Percentiles rank a stretch among this genome's conserved stretches.
These are phyloP conservation scores for Ilyonectria mors-panacis DNA, from an alignment of 2,329 filamentous ascomycete genomes.

Conservation along the genomic window DNA sequence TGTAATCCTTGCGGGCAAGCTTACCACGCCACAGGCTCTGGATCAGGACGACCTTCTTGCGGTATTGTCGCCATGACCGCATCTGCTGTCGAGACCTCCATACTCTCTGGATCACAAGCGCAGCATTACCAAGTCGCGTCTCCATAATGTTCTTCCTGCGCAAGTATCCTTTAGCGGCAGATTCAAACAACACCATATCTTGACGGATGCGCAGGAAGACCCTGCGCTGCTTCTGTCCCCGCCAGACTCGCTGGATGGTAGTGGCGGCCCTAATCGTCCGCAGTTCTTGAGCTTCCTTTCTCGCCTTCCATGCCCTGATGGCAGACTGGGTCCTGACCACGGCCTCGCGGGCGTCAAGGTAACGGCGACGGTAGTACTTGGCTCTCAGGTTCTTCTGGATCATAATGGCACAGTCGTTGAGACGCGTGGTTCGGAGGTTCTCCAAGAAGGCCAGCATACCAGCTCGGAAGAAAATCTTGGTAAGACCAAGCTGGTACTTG, in stretches of 20 bases:
- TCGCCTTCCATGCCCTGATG: slow-evolving; percentile 82
- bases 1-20: slow-evolving; percentile 86
- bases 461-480: slow-evolving; percentile 99
- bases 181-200: slow-evolving; percentile 90
- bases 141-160: slow-evolving; percentile 94
- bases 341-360: slow-evolving; percentile 86
- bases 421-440: slow-evolving; percentile 88
- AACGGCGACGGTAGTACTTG: slow-evolving; percentile 94
- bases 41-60: slow-evolving; percentile 88
- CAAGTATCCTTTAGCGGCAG: slow-evolving; percentile 91
- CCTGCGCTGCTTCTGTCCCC: slow-evolving; percentile 90
- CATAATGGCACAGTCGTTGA: slow-evolving; percentile 96
- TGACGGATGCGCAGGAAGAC: slow-evolving; percentile 82
- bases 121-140: slow-evolving; percentile 92
- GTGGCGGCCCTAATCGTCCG: slow-evolving; percentile 90
- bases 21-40: slow-evolving; percentile 95
- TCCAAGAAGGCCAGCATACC: slow-evolving; percentile 99
- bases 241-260: slow-evolving; percentile 95
- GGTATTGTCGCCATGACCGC: slow-evolving; percentile 87
- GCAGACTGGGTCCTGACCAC: slow-evolving; percentile 86
- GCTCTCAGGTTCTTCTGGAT: slow-evolving; percentile 98
- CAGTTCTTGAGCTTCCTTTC: slow-evolving; percentile 83
- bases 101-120: slow-evolving; percentile 88
- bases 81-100: slow-evolving; percentile 88
- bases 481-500: slow-evolving; percentile 97